phyloP scores from a whole-genome alignment of 352 stramenopile species.

The Peronospora destructor region DNA sequence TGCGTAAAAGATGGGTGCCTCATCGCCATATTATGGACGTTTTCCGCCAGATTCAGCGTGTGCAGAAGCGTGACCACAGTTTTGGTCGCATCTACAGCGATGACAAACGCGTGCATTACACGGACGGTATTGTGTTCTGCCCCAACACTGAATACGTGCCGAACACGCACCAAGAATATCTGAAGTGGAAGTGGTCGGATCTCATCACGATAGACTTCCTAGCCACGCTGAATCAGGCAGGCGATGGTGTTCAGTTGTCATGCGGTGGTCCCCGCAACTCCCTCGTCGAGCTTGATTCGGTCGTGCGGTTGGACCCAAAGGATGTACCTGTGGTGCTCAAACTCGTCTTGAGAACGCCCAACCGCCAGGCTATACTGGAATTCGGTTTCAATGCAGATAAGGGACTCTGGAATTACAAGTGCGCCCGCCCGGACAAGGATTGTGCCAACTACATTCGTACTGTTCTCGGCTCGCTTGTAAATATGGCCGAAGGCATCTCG shows the following conservation, averaged over 20 bases:
- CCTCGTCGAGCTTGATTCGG: constrained; percentile 76
- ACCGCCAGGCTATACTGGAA: constrained; percentile 68
- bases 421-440: constrained; percentile 83
- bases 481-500: constrained; percentile 87
- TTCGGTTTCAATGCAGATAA: constrained; percentile 84
- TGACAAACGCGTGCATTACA: constrained; percentile 83
- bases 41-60: constrained; percentile 75
- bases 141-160: constrained; percentile 79
- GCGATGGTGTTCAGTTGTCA: constrained; percentile 53
- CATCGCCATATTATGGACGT: constrained; percentile 77
- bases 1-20: constrained; percentile 82
- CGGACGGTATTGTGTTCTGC: constrained; percentile 87
- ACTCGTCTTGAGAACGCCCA: constrained; percentile 49
- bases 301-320: constrained; percentile 73
- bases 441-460: constrained; percentile 87
- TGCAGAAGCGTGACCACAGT: constrained; percentile 71
- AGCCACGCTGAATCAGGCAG: constrained; percentile 43
- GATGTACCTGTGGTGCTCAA: constrained; percentile 63
- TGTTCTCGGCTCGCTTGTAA: constrained; percentile 84
- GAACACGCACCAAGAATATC: constrained; percentile 83
- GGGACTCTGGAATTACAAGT: constrained; percentile 88
- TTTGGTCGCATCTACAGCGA: constrained; percentile 75
- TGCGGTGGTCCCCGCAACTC: constrained; percentile 73
- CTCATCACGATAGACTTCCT: constrained; percentile 87
- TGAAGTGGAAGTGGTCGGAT: constrained; percentile 91